Evolutionary conservation across 2,329 filamentous ascomycete species (phyloP), one percentile per base, ranked within the genome.

Genomic region (Aspergillus thermomutatus): DNA sequence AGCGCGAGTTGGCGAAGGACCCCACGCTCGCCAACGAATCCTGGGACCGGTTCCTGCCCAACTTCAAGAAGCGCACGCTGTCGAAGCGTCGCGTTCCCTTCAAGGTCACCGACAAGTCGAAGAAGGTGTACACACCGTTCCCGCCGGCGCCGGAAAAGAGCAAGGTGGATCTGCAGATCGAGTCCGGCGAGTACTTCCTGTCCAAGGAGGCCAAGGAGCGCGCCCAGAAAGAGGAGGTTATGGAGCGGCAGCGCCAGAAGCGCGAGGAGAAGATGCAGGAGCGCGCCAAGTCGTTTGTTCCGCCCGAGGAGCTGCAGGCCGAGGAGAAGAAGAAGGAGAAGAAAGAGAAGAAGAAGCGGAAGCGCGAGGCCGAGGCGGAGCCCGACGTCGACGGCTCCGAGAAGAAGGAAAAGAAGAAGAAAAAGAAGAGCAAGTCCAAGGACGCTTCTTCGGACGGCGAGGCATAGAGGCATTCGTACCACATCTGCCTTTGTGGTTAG

Each of bases 161-260:
- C 85, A 99, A 97, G 85, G 85, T 99, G 67, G 94, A 99, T 77
- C 78, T 92, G 76, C 93, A 99, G 83, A 96, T 99, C 79, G 94
- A 99, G 81, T 92, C 86, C 67, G 93, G 94, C 77, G 93, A 97
- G 79, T 99, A 96, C 79, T 97, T 97, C 76, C 77, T 99, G 71
- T 87, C 88, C 70, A 96, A 96, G 81, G 87, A 92, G 70, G 92
- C 91, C 58, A 96, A 96, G 82, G 91, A 96, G 69, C 83, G 92
- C 59, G 89, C 87, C 54, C 86, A 82, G 49, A 87, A 89, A 75
- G 88, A 93, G 71, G 89, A 91, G 69, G 82, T 91, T 63, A 83
- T 91, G 69, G 91, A 95, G 73, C 87, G 89, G 75, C 92, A 96
- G 79, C 89, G 86, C 76, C 82, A 86, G 75, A 93, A 92, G 80